phyloP scores from a whole-genome alignment of 2,329 filamentous ascomycete species.

The Fusarium brachygibbosum region DNA sequence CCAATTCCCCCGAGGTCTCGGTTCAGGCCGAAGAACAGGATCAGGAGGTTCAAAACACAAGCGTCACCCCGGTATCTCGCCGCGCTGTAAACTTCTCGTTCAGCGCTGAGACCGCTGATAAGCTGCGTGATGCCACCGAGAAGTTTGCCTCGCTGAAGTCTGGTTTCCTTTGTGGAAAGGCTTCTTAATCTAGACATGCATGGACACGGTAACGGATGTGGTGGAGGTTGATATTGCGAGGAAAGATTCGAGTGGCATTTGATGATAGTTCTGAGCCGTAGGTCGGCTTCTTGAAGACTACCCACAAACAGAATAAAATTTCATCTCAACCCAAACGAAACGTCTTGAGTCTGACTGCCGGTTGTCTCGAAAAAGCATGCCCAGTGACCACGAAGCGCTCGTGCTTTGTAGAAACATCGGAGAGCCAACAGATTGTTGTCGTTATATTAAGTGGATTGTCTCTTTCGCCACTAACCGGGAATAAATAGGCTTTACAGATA shows the following conservation, averaged over 20 bases:
- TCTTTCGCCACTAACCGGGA: background rate
- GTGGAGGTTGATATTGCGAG: background rate
- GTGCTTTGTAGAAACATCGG: background rate
- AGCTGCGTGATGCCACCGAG: background rate
- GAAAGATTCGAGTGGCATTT: background rate
- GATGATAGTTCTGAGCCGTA: background rate
- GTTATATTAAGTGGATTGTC: too few relatives aligned
- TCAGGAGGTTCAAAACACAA: background rate
- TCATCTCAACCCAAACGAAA: background rate
- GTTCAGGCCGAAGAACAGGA: background rate
- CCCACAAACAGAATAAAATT: background rate
- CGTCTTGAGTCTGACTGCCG: background rate
- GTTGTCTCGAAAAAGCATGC: accelerated
- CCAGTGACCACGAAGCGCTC: background rate
- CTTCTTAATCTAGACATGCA: background rate
- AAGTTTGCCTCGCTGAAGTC: constrained; percentile 20
- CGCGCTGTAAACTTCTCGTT: constrained; percentile 16
- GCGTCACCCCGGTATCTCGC: background rate
- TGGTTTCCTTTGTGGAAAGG: constrained; percentile 14
- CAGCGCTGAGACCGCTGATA: constrained; percentile 13
- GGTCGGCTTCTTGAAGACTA: background rate
- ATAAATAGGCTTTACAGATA: constrained; percentile 7
- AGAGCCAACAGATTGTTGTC: too few relatives aligned
- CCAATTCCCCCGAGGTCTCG: background rate
- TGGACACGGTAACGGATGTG: background rate